These are phyloP conservation scores for Camillea tinctor DNA, from an alignment of 2,329 filamentous ascomycete species.

Conservation along the genomic window DNA sequence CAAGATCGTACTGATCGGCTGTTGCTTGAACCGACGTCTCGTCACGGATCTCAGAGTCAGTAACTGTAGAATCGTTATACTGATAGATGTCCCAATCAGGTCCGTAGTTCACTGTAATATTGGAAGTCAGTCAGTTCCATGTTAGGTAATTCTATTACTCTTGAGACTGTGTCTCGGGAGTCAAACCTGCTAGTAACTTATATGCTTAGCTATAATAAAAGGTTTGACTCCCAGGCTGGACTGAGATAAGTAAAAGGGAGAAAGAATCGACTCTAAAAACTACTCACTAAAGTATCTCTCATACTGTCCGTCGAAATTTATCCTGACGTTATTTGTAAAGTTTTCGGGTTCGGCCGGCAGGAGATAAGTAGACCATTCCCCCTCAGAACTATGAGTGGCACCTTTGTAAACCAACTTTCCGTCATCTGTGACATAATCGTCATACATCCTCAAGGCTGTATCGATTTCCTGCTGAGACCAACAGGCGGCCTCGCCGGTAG, in stretches of 20 bases:
- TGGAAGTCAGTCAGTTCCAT: no score
- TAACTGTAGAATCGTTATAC: slow-evolving; percentile 28
- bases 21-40: slow-evolving; percentile 23
- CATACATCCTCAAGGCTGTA: slow-evolving; percentile 28
- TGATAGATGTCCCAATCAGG: slow-evolving; percentile 22
- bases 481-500: slow-evolving; percentile 31
- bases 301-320: slow-evolving; percentile 30
- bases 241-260: no score
- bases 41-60: slow-evolving; percentile 23
- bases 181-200: no score
- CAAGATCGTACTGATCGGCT: slow-evolving; percentile 31
- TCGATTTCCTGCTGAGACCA: slow-evolving; percentile 39
- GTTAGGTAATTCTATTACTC: no score
- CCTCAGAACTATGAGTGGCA: slow-evolving; percentile 45
- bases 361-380: slow-evolving; percentile 25
- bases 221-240: no score
- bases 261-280: no score
- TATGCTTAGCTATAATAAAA: no score
- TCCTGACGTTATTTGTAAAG: slow-evolving; percentile 20
- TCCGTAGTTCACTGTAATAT: slow-evolving; percentile 28
- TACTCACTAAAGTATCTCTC: slow-evolving; percentile 29
- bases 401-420: slow-evolving; percentile 31
- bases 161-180: no score
- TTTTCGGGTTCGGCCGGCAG: slow-evolving; percentile 20
- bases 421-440: slow-evolving; percentile 24